Evolutionary conservation across 495 filamentous ascomycete species (phyloP).

Genomic region (Usnea hakonensis): DNA sequence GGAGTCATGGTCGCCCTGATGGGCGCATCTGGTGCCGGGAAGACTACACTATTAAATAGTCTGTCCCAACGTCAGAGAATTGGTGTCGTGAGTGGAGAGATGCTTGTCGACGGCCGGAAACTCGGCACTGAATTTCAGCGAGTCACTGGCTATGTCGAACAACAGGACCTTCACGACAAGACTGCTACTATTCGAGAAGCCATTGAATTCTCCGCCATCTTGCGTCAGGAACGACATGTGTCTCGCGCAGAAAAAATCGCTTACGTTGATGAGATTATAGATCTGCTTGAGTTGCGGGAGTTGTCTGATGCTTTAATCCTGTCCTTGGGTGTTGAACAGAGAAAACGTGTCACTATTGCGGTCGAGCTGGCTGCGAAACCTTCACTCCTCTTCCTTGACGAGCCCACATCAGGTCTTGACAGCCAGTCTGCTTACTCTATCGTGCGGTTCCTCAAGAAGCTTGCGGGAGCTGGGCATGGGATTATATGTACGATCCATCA

Average conservation of each 20-base stretch:
- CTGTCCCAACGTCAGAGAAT: constrained; percentile 67
- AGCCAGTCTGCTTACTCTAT: constrained; percentile 78
- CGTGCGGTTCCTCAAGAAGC: constrained; percentile 75
- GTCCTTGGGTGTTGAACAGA: constrained; percentile 57
- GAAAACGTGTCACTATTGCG: constrained; percentile 76
- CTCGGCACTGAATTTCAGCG: constrained; percentile 68
- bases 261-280: constrained; percentile 55
- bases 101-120: constrained; percentile 69
- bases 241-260: constrained; percentile 49
- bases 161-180: constrained; percentile 74
- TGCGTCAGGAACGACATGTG: constrained; percentile 48
- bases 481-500: constrained; percentile 82
- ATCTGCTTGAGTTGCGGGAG: constrained; percentile 49
- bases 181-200: constrained; percentile 60
- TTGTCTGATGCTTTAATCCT: constrained; percentile 48
- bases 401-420: constrained; percentile 78
- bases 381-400: constrained; percentile 72
- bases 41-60: constrained; percentile 68
- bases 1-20: constrained; percentile 75
- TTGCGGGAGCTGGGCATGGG: constrained; percentile 65
- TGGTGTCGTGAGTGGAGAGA: constrained; percentile 63
- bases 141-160: constrained; percentile 76
- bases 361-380: constrained; percentile 90
- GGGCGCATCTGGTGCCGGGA: constrained; percentile 79
- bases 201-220: constrained; percentile 57